Evolutionary conservation across 768 basidiomycete species (phyloP), one percentile per base, ranked within the genome.

Genomic region (Lyophyllum semitale): DNA sequence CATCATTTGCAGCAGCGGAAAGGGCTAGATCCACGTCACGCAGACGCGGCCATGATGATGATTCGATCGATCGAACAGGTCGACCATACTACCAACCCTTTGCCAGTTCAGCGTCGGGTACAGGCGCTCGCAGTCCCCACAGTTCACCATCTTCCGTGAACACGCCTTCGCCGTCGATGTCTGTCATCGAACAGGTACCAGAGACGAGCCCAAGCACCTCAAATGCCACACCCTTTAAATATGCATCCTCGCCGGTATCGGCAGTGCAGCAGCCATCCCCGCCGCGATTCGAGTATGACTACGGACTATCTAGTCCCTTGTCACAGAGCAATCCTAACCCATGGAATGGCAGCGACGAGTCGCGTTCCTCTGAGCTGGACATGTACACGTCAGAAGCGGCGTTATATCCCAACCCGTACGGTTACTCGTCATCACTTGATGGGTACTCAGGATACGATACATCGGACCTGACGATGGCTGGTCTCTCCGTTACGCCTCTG

Each of bases 1-100:
- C 50, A 33, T 50, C 33, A 51, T 54, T 35, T 57, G 12, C 58
- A 77, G 74, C 76, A 74, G 85, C 84, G 26, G 83, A 85, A 59
- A 80, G 89, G 57, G 88, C 89, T 42, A 77, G 89, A 60, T 92
- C 89, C 40, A 80, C 87, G 1, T 91, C 90, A 37, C 85, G 89
- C 45, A 84, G 83, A 68, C 84, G 89, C 33, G 87, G 83, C 15
- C 84, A 77, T 54, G 88, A 89, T 60, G 89, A 91, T 57, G 77
- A 77, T 33, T 66, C 37, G 9, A n/a, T 78, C 4, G 80, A 85
- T 44, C 78, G 78, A 32, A 58, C 67, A 23, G 58, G 73, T 6
- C 63, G 72, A 12, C 67, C 77, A 1, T 84, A 77, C 60, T 81
- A 82, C 58, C 82, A 82, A 35, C 77, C 78, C 27, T 85, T 85